Evolutionary conservation across 306 rosid species (phyloP).

Genomic region (Myrica gale): DNA sequence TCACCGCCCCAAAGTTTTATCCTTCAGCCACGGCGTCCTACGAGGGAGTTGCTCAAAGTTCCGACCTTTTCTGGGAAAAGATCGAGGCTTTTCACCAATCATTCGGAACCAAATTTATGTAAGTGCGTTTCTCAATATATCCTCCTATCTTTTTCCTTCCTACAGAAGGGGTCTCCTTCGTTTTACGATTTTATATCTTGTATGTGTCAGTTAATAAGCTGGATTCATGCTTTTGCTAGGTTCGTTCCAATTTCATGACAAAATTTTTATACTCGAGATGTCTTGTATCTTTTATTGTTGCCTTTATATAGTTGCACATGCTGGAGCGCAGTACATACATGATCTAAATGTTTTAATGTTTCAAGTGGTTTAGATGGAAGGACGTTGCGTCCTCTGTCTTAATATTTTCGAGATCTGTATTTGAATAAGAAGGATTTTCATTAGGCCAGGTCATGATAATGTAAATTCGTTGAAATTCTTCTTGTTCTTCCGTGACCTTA

Average conservation of each 20-base stretch:
- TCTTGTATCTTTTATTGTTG: not conserved
- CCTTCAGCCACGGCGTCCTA: constrained; percentile 59
- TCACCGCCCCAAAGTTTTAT: constrained; percentile 28
- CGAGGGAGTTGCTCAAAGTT: constrained; percentile 47
- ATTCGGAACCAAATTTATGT: constrained; percentile 54
- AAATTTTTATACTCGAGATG: not conserved
- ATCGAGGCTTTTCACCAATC: constrained; percentile 65
- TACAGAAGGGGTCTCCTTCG: not conserved
- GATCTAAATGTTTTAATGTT: not conserved
- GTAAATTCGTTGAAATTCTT: not conserved
- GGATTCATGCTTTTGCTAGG: not conserved
- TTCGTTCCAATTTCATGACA: not conserved
- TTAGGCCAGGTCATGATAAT: not conserved
- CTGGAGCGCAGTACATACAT: not conserved
- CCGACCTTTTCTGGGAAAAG: constrained; percentile 57
- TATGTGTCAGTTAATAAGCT: not conserved
- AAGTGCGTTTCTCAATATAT: not conserved
- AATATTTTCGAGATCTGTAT: constrained; percentile 2
- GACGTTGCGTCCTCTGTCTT: not conserved
- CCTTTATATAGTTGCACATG: not conserved
- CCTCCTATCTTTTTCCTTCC: not conserved
- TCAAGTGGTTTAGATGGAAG: not conserved
- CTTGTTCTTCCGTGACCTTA: not conserved
- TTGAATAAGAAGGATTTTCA: not conserved
- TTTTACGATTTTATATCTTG: not conserved